Evolutionary conservation across 345 rosid species (phyloP).

Genomic region (Erysimum cheiranthoides): DNA sequence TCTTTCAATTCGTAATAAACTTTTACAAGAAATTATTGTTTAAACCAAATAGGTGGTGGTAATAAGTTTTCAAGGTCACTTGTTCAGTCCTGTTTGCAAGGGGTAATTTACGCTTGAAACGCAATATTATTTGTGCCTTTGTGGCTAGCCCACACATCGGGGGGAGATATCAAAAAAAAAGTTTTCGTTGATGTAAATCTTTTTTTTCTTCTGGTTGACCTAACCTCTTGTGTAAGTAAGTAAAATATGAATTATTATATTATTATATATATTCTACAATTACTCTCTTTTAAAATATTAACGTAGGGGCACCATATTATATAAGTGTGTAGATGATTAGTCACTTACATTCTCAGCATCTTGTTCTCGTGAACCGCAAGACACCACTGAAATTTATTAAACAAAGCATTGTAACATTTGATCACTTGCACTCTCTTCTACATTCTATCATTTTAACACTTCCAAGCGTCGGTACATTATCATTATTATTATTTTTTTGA

Average conservation of each 20-base stretch:
- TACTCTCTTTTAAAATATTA: neutral
- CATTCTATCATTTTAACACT: slow-evolving; percentile 29
- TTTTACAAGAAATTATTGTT: neutral
- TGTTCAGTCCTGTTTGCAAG: neutral
- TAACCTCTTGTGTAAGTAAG: neutral
- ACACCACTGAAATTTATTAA: slow-evolving; percentile 2
- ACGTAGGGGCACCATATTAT: slow-evolving; percentile 17
- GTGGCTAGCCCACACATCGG: too few relatives aligned
- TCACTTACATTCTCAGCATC: slow-evolving; percentile 37
- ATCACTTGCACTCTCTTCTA: slow-evolving; percentile 37
- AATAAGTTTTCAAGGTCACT: neutral
- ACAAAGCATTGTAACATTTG: slow-evolving; percentile 23
- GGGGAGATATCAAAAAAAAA: neutral
- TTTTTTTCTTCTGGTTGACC: neutral
- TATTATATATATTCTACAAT: neutral
- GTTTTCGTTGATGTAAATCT: neutral
- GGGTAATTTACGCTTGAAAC: neutral
- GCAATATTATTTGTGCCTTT: too few relatives aligned
- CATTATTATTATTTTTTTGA: neutral
- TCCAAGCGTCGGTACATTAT: slow-evolving; percentile 27
- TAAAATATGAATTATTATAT: neutral
- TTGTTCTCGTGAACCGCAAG: slow-evolving; percentile 33
- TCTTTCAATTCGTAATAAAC: neutral
- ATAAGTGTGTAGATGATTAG: slow-evolving; percentile 14
- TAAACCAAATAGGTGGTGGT: too few relatives aligned